Base-by-base conservation (phyloP, 345 rosid species). In the Firmiana major region DNA sequence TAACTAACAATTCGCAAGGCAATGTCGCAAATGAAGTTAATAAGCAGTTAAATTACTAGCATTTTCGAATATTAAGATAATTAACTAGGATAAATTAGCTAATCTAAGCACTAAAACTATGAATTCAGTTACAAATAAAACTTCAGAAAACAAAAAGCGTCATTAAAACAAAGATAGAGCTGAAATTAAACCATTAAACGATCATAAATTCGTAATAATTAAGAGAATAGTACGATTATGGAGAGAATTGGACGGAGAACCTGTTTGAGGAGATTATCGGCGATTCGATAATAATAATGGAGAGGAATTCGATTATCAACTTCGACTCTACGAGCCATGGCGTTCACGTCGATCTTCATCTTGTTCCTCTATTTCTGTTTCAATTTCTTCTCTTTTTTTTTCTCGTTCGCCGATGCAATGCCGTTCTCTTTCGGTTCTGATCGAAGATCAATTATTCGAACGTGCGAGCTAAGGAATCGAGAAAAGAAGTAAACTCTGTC, bases 211-310 rank as follows among this genome's bases (percentile, higher is more conserved):
- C 75, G 31, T 53, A 34, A 34, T 34, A n/a, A 53, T 53, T 11
- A 54, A 53, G 19, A 21, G 11, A 71, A 12, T 0, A 53, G 48
- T 19, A 11, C 26, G 31, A 71, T 71, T 53, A 71, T 9, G 3
- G 26, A 28, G 40, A 49, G 62, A 43, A 43, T 59, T 10, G 13
- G 28, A 48, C 21, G 24, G 24, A 17, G 10, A 15, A 90, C 99
- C 99, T 93, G 98, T 26, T 90, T 86, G 81, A 93, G 96, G 75
- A 95, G 94, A 84, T 91, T 90, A 84, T 95, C 97, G 77, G 98
- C 98, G 85, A 91, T 95, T 65, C 98, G 86, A 62, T 92, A 90
- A 80, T 93, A 69, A 48, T 69, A 69, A 4, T 15, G 90, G 76
- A 95, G 94, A 79, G 94, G 76, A 70, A 70, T 91, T 83, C 91